phyloP scores from a whole-genome alignment of 441 rosid genomes.

The Arabidopsis hybrid region DNA sequence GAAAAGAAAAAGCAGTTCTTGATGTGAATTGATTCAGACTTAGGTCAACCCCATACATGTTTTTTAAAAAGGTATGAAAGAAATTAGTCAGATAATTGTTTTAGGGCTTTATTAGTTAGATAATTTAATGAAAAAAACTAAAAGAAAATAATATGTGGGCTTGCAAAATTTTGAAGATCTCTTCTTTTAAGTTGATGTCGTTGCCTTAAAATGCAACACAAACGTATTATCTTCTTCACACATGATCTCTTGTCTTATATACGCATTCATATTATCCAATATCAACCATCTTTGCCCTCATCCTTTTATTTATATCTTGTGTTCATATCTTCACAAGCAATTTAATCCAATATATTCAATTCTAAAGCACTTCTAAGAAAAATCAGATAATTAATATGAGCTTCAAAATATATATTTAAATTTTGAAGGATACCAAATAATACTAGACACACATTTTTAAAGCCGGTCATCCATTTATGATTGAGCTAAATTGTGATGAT shows the following conservation, averaged over 20 bases:
- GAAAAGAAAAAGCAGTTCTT: background rate
- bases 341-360: background rate
- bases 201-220: constrained; percentile 41
- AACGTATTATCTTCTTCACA: constrained; percentile 43
- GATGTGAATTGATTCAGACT: background rate
- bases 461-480: background rate
- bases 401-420: background rate
- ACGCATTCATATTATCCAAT: constrained; percentile 29
- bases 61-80: constrained; percentile 1
- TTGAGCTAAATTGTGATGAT: constrained; percentile 1
- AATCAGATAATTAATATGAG: constrained; percentile 5
- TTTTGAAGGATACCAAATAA: background rate
- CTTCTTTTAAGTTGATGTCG: constrained; percentile 32
- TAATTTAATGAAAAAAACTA: background rate
- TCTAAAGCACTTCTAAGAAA: background rate
- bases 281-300: constrained; percentile 26
- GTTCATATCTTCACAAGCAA: constrained; percentile 14
- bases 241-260: constrained; percentile 34
- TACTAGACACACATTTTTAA: background rate
- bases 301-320: constrained; percentile 33
- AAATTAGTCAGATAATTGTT: background rate
- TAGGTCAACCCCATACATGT: constrained; percentile 24
- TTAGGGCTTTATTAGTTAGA: background rate
- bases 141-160: constrained; percentile 26
- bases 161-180: constrained; percentile 22